Evolutionary conservation across 1,284 basidiomycete genomes (phyloP), one percentile per base, ranked within the genome.

Genomic region (Trichosporon faecale): DNA sequence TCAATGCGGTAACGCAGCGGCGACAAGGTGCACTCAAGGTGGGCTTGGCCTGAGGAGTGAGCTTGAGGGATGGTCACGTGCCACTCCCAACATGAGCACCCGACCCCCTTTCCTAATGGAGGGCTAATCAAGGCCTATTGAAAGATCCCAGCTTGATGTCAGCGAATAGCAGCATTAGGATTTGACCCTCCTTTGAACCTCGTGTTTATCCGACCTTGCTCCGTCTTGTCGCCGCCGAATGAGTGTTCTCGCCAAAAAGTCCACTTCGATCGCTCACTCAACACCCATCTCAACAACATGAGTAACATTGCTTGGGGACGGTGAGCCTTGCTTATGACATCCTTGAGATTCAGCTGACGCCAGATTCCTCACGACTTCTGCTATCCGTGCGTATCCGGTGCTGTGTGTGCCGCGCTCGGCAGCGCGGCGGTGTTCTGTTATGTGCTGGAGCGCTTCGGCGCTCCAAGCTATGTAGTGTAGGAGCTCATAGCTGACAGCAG

Each of bases 261-360:
- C 57, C 18, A 61, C 8, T n/a, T 12, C 5, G 29, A 31, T 61
- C 57, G 31, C 27, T 31, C 27, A 7, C 57, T 61, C 57, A 9
- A 29, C 57, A 31, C 27, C 35, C 16, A 25, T 37, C 44, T 52
- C 65, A 7, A 49, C 57, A 31, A 25, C 18, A 44, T 40, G 23
- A 14, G 49, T 12, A 70, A 40, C n/a, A 78, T 76, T 72, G 68
- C 70, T 21, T 79, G 78, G 78, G 77, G 77, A 65, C 77, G 74
- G 78, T 78, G 63, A 72, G 78, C 75, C 29, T 61, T 14, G 55
- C 27, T 31, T n/a, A n/a, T n/a, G 27, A 3, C 16, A n/a, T 5
- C 3, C 16, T 5, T 9, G 31, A 29, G 18, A 3, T n/a, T 3
- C 16, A n/a, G 27, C 69, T 72, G 52, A 72, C 65, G 18, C 16